Evolutionary conservation across 345 rosid species (phyloP).

Genomic region (Limnanthes douglasii): DNA sequence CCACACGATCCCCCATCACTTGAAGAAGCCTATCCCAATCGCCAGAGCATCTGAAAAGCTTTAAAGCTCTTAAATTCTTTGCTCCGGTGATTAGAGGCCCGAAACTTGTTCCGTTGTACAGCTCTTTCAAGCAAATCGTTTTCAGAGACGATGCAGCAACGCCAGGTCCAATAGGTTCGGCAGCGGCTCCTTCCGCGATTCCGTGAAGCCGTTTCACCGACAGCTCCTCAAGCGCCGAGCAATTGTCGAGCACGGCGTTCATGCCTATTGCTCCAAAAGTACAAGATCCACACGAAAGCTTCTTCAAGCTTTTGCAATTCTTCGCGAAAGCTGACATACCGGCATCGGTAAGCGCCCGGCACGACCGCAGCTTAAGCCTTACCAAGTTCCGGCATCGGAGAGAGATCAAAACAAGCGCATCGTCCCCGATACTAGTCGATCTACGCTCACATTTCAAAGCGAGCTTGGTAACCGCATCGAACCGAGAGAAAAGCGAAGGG

Average conservation of each 20-base stretch:
- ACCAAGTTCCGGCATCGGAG: constrained; percentile 38
- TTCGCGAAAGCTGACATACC: constrained; percentile 46
- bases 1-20: constrained; percentile 21
- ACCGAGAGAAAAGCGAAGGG: constrained; percentile 1
- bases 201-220: constrained; percentile 66
- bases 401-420: constrained; percentile 41
- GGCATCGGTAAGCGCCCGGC: constrained; percentile 50
- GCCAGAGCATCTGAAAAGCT: too few species aligned
- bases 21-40: constrained; percentile 65
- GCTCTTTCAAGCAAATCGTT: constrained; percentile 58
- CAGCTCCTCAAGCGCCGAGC: constrained; percentile 42
- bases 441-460: constrained; percentile 63
- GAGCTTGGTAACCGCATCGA: constrained; percentile 43
- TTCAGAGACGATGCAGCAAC: constrained; percentile 38
- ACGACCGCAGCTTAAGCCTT: constrained; percentile 56
- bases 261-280: constrained; percentile 57
- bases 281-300: constrained; percentile 72
- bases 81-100: constrained; percentile 52
- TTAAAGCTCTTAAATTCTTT: constrained; percentile 41
- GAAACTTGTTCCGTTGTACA: constrained; percentile 63
- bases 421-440: constrained; percentile 46
- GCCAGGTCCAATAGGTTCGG: constrained; percentile 63
- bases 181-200: constrained; percentile 29
- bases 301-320: constrained; percentile 52
- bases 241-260: constrained; percentile 62